phyloP scores from a whole-genome alignment of 2,329 filamentous ascomycete species.

The Zymoseptoria pseudotritici region DNA sequence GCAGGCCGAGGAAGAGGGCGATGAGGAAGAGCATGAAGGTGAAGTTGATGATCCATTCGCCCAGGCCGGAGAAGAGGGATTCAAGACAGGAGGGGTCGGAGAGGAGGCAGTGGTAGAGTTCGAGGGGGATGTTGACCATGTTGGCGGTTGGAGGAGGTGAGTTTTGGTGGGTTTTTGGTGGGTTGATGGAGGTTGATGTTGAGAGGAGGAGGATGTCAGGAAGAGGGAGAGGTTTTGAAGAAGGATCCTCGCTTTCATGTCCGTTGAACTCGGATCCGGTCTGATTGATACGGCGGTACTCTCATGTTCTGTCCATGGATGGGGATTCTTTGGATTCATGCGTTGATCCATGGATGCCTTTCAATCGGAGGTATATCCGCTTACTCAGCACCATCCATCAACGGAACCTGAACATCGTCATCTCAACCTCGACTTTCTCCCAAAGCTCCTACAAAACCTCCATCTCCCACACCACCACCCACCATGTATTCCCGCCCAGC shows the following conservation, averaged over 20 bases:
- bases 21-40: neutral
- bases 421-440: slow-evolving; percentile 3
- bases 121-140: neutral
- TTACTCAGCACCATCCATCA: neutral
- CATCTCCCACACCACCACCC: slow-evolving; percentile 4
- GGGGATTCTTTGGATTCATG: too few species aligned
- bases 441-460: neutral
- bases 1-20: neutral
- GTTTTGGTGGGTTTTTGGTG: neutral
- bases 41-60: too few species aligned
- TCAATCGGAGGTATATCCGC: neutral
- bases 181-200: neutral
- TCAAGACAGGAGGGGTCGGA: too few species aligned
- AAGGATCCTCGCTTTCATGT: too few species aligned
- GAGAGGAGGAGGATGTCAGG: neutral
- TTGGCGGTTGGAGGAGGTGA: neutral
- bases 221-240: neutral
- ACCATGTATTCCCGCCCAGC: slow-evolving; percentile 27
- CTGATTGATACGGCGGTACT: too few species aligned
- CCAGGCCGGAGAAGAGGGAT: too few species aligned
- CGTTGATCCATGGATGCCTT: neutral
- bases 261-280: too few species aligned
- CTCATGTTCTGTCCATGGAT: too few species aligned
- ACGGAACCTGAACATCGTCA: slow-evolving; percentile 9
- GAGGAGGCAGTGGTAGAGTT: neutral